Conservation (phyloP, 2,329 filamentous ascomycete genomes). For the Verticillium zaregamsianum region DNA sequence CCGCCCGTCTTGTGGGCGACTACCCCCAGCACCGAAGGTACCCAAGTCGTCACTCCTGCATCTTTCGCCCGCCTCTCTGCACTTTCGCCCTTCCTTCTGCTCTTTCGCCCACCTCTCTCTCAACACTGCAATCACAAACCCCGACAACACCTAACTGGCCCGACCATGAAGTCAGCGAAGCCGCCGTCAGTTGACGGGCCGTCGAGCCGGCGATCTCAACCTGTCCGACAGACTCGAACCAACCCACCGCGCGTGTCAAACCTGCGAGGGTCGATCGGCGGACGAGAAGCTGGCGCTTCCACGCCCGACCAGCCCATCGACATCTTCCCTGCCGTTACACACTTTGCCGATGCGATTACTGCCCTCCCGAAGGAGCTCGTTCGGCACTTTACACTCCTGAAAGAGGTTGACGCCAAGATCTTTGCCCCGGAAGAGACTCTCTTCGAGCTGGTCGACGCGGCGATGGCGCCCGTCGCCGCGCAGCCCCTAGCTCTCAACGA, state of each 20-base stretch:
- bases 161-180: slow-evolving; percentile 52
- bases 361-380: slow-evolving; percentile 93
- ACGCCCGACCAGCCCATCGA: slow-evolving; percentile 57
- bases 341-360: slow-evolving; percentile 88
- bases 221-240: slow-evolving; percentile 60
- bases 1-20: too few relatives aligned
- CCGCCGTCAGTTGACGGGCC: slow-evolving; percentile 34
- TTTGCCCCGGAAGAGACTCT: slow-evolving; percentile 83
- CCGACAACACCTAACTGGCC: not conserved
- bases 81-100: too few relatives aligned
- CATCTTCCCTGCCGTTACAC: slow-evolving; percentile 62
- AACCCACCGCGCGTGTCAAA: slow-evolving; percentile 55
- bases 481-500: slow-evolving; percentile 41
- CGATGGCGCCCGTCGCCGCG: slow-evolving; percentile 47
- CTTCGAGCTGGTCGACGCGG: slow-evolving; percentile 66
- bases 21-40: not conserved
- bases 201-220: slow-evolving; percentile 57
- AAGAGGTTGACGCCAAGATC: slow-evolving; percentile 97
- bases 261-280: slow-evolving; percentile 38
- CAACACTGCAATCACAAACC: slow-evolving; percentile 16
- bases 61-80: not conserved
- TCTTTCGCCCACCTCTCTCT: slow-evolving; percentile 8
- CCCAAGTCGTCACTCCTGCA: not conserved
- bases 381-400: slow-evolving; percentile 90
- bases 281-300: slow-evolving; percentile 39